Percentiles rank a stretch among this genome's conserved stretches.
Evolutionary conservation across 2,329 filamentous ascomycete genomes (phyloP).

Genomic region (Microdochium trichocladiopsis): DNA sequence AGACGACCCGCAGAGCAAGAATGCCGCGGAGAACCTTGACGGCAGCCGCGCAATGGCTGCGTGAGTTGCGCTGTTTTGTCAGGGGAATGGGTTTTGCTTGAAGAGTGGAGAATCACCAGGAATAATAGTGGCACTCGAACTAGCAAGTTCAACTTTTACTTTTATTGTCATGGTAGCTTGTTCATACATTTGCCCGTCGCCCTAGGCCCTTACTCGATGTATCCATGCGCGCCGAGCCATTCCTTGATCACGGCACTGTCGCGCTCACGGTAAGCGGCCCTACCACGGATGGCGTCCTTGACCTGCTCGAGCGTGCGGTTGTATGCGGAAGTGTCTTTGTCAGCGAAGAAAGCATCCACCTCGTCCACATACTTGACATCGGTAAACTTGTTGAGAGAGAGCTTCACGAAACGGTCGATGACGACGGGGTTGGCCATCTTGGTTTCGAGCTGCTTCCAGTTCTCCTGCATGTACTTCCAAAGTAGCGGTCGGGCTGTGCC

Average conservation of each 20-base stretch:
- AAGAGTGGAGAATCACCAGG: no score
- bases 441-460: conserved; percentile 69
- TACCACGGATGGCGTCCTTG: conserved; percentile 76
- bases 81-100: no score
- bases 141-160: no score
- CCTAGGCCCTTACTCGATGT: conserved; percentile 12
- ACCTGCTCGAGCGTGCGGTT: conserved; percentile 81
- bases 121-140: no score
- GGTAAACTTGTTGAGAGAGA: conserved; percentile 72
- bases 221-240: conserved; percentile 60
- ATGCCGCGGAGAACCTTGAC: conserved; percentile 28
- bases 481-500: conserved; percentile 63
- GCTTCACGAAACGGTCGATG: conserved; percentile 79
- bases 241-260: conserved; percentile 68
- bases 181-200: no score
- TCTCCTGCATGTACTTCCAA: conserved; percentile 79
- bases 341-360: conserved; percentile 76
- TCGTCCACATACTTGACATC: conserved; percentile 63
- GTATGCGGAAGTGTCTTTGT: conserved; percentile 80
- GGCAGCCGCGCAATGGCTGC: conserved; percentile 21
- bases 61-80: no score
- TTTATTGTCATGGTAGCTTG: no score
- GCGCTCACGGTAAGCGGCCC: conserved; percentile 74
- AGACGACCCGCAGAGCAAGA: conserved; percentile 32
- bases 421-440: conserved; percentile 80